These are phyloP conservation scores for Schizosaccharomyces lindneri DNA, from an alignment of 805 yeast genomes.

Conservation along the genomic window DNA sequence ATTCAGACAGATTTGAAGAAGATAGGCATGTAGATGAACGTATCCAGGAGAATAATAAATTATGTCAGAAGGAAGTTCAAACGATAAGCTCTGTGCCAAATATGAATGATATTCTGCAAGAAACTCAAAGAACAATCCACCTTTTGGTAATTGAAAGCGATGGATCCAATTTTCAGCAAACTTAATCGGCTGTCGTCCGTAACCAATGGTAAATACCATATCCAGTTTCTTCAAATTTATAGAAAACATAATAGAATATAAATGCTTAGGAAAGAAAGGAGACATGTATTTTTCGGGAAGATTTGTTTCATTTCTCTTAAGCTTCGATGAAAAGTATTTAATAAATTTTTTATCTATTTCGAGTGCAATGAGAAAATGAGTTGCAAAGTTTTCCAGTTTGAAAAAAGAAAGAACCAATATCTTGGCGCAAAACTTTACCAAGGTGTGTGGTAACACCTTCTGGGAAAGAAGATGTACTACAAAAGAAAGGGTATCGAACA, in stretches of 20 bases:
- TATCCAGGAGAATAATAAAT: not conserved
- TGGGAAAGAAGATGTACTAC: not conserved
- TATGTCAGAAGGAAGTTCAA: not conserved
- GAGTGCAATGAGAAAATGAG: not conserved
- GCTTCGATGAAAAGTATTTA: not conserved
- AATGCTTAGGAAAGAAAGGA: not conserved
- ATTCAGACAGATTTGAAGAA: not conserved
- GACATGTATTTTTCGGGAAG: not conserved
- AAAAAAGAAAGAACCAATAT: not conserved
- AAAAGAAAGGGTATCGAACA: not conserved
- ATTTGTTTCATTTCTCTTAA: not conserved
- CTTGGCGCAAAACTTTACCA: not conserved
- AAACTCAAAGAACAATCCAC: not conserved
- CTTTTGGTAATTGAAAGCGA: not conserved
- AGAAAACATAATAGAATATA: not conserved
- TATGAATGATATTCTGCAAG: not conserved
- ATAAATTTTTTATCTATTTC: not conserved
- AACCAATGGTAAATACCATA: not conserved
- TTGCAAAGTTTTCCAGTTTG: not conserved
- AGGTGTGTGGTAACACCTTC: not conserved
- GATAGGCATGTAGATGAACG: not conserved
- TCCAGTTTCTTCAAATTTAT: not conserved
- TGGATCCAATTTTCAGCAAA: not conserved
- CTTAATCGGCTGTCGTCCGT: not conserved
- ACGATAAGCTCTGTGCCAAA: not conserved